Conservation (phyloP, 495 filamentous ascomycete species). For the Elasticomyces elasticus region DNA sequence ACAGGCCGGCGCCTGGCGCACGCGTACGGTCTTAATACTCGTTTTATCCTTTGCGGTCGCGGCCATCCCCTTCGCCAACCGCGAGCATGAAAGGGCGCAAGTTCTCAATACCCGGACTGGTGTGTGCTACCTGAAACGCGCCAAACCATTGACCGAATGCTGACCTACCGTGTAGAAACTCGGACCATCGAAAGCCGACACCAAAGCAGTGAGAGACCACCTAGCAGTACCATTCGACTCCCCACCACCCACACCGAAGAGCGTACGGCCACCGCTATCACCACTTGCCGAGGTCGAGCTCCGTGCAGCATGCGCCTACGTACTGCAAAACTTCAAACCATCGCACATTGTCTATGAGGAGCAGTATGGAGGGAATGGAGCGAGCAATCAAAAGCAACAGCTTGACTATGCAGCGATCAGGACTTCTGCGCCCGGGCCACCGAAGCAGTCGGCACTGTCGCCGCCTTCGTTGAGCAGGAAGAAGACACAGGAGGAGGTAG, state of each 20-base stretch:
- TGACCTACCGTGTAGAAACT: slow-evolving; percentile 16
- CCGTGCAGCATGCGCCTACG: slow-evolving; percentile 27
- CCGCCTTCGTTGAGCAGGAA: not conserved
- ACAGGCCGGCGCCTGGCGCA: no score
- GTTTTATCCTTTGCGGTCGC: no score
- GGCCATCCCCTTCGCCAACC: no score
- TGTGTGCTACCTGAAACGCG: slow-evolving; percentile 9
- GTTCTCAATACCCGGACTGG: slow-evolving; percentile 27
- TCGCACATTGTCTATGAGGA: slow-evolving; percentile 26
- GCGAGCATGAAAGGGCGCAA: slow-evolving; percentile 24
- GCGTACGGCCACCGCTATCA: slow-evolving; percentile 27
- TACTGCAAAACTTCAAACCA: slow-evolving; percentile 33
- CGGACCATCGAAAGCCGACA: slow-evolving; percentile 20
- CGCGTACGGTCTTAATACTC: no score
- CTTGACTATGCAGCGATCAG: slow-evolving; percentile 21
- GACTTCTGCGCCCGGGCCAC: no score
- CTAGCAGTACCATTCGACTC: slow-evolving; percentile 15
- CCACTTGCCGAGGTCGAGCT: slow-evolving; percentile 28
- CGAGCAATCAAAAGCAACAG: slow-evolving; percentile 15
- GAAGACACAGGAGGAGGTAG: not conserved
- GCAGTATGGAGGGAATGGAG: slow-evolving; percentile 11
- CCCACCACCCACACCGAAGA: slow-evolving; percentile 27
- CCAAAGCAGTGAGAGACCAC: slow-evolving; percentile 14
- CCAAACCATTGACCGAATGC: not conserved
- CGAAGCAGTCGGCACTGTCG: slow-evolving; percentile 3